These are phyloP conservation scores for Chaetomiaceae sp. DNA, from an alignment of 2,329 filamentous ascomycete genomes.

Conservation along the genomic window DNA sequence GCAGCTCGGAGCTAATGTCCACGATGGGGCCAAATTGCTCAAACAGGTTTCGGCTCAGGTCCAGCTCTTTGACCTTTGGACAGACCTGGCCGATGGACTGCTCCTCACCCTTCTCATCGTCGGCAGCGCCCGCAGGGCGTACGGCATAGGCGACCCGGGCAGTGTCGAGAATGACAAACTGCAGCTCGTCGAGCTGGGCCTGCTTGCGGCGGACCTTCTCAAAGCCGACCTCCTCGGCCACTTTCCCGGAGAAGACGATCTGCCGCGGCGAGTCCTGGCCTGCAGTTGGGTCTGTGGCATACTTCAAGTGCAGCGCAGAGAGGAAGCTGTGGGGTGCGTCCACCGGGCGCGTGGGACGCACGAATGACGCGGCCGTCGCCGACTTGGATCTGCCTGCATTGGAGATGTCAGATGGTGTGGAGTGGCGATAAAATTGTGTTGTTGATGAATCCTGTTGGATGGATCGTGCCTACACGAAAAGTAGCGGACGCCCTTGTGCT, in stretches of 20 bases:
- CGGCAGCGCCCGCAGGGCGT: constrained; percentile 25
- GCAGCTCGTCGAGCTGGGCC: constrained; percentile 69
- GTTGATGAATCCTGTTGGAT: too few species aligned
- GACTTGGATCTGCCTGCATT: constrained; percentile 52
- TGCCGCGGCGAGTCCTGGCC: constrained; percentile 35
- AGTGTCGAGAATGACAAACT: constrained; percentile 75
- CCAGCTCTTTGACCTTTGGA: constrained; percentile 67
- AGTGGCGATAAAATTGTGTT: background rate
- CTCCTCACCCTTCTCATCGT: constrained; percentile 22
- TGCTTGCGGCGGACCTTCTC: constrained; percentile 82
- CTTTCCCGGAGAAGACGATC: constrained; percentile 69
- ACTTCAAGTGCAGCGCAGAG: constrained; percentile 75
- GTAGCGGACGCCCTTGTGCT: constrained; percentile 70
- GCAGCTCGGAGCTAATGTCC: constrained; percentile 64
- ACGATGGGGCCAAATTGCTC: constrained; percentile 60
- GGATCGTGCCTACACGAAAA: constrained; percentile 70
- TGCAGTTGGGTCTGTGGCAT: constrained; percentile 54
- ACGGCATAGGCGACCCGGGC: constrained; percentile 47
- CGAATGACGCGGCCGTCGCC: constrained; percentile 74
- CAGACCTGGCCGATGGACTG: constrained; percentile 45
- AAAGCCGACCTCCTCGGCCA: constrained; percentile 90
- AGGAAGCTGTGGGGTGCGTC: constrained; percentile 69
- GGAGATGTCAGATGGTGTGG: background rate
- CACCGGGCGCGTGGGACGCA: constrained; percentile 66
- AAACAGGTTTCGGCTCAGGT: constrained; percentile 80